Base-by-base conservation (phyloP, 805 yeast genomes). In the Ogataea glucozyma region DNA sequence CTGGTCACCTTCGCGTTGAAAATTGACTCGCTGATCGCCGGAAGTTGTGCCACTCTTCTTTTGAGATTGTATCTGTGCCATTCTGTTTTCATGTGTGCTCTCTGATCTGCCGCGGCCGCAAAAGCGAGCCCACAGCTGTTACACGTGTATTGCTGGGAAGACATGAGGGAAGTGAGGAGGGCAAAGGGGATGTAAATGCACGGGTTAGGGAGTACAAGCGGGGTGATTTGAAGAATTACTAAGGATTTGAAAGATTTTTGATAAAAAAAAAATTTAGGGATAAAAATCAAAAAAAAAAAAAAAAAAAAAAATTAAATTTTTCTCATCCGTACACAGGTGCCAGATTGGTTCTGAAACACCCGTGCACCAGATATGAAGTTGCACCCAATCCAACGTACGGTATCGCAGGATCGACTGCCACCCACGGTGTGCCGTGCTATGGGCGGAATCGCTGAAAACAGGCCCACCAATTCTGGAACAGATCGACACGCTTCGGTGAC, bases 11-110 rank as follows among this genome's bases (percentile, higher is more conserved):
- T 65, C 4, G 47, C 35, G 37, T 55, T 54, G 44, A 65, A 65
- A 5, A 53, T 40, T 4, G 45, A 44, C 38, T 65, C 67, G 6
- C 47, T 43, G 22, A 89, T 78, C 1, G 95, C 83, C 6, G 90
- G 83, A 44, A 89, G 66, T 22, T 76, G 76, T 1, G 97, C 96
- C 23, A 93, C 96, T 56, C 96, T 78, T 67, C 99, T 80, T 61
- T 93, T 93, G 58, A 93, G 74, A 59, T 93, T 93, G 65, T 93
- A 93, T 49, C 99, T 76, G 61, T 93, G 99, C 99, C 99, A 93
- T 43, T 93, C 99, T 2, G 96, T 83, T 61, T 87, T 88, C 99
- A 93, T 93, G 62, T 93, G 99, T 51, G 75, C 76, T 49, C 98
- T 75, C 67, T 93, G 99, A 45, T 82, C 72, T 49, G 83, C 93